phyloP scores from a whole-genome alignment of 1,139 yeast genomes.

The Pneumocystis jirovecii region DNA sequence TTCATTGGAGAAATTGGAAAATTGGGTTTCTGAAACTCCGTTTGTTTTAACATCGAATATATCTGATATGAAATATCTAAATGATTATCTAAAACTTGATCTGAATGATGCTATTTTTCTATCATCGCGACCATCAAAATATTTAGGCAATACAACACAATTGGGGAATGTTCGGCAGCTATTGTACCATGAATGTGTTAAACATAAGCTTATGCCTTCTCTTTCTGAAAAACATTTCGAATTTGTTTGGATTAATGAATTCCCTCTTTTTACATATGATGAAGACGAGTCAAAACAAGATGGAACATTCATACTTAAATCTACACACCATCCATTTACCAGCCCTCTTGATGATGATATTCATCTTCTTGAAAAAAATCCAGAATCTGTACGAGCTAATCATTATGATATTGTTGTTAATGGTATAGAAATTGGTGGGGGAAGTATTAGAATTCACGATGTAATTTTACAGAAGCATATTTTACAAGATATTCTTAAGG shows the following conservation, averaged over 20 bases:
- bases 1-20: neutral
- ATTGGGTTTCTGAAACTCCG: neutral
- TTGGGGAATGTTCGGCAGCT: slow-evolving; percentile 73
- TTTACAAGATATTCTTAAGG: slow-evolving; percentile 28
- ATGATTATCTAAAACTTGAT: slow-evolving; percentile 21
- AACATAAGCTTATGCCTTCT: slow-evolving; percentile 25
- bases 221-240: slow-evolving; percentile 4
- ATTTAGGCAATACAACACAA: slow-evolving; percentile 92
- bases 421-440: slow-evolving; percentile 96
- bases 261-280: slow-evolving; percentile 73
- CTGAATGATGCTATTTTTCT: slow-evolving; percentile 67
- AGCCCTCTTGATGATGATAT: slow-evolving; percentile 44
- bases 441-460: slow-evolving; percentile 89
- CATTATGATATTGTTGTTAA: slow-evolving; percentile 89
- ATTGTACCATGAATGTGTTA: slow-evolving; percentile 35
- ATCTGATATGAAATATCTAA: neutral
- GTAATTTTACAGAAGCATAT: slow-evolving; percentile 58
- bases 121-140: slow-evolving; percentile 46
- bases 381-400: slow-evolving; percentile 66
- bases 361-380: slow-evolving; percentile 23
- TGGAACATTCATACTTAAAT: slow-evolving; percentile 13
- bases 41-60: neutral
- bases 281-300: slow-evolving; percentile 24
- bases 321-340: slow-evolving; percentile 49
- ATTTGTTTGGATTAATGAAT: slow-evolving; percentile 63